phyloP scores from a whole-genome alignment of 2,329 filamentous ascomycete genomes.

The Orbilia ellipsospora region DNA sequence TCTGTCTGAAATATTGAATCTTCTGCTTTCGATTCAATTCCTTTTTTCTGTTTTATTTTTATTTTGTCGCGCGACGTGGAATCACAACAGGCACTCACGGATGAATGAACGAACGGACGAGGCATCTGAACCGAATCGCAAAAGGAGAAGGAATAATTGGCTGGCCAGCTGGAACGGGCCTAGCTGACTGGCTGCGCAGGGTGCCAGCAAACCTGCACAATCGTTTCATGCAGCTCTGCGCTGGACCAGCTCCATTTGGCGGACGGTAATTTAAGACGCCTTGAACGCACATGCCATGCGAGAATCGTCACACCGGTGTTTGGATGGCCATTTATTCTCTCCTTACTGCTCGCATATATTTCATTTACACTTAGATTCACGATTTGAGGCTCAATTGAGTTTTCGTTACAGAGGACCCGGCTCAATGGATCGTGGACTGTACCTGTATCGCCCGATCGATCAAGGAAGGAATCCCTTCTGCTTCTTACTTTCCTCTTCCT shows the following conservation, averaged over 20 bases:
- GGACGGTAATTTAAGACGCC: constrained; percentile 20
- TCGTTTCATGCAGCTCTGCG: constrained; percentile 30
- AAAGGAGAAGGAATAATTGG: constrained; percentile 20
- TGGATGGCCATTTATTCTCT: constrained; percentile 8
- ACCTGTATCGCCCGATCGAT: too few species aligned
- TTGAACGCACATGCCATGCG: constrained; percentile 23
- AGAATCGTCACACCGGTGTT: too few species aligned
- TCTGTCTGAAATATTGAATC: neutral
- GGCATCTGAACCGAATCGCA: too few species aligned
- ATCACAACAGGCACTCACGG: constrained; percentile 10
- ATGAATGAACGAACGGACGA: neutral
- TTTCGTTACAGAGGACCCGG: neutral
- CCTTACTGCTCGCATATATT: constrained; percentile 2
- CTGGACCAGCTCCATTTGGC: constrained; percentile 49
- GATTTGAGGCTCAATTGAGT: neutral
- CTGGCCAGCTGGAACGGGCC: constrained; percentile 13
- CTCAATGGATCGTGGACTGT: too few species aligned
- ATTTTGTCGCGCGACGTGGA: constrained; percentile 47
- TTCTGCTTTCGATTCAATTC: neutral
- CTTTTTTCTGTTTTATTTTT: neutral
- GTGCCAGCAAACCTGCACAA: too few species aligned
- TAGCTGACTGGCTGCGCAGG: constrained; percentile 16
- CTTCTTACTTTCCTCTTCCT: too few species aligned
- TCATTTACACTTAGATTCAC: too few species aligned
- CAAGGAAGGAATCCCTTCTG: neutral